A percentile compares a stretch with the other conserved stretches of the same genome.
Conservation (phyloP, 2,329 filamentous ascomycete genomes). For the Drechslerella stenobrocha region DNA sequence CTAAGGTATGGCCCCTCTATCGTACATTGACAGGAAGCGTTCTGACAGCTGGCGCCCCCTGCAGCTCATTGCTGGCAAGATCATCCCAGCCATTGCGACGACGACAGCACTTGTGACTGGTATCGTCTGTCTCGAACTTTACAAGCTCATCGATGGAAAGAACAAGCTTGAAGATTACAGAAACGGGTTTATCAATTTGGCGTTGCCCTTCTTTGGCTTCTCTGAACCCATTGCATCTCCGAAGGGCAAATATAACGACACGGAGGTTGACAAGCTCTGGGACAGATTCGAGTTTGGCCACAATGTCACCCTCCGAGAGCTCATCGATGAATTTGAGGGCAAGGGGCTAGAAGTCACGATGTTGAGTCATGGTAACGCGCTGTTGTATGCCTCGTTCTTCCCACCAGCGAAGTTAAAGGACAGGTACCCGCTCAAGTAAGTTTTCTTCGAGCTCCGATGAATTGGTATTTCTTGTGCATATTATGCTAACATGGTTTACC, state of each 20-base stretch:
- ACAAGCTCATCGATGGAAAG: slow-evolving; percentile 96
- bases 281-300: slow-evolving; percentile 84
- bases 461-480: slow-evolving; percentile 1
- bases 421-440: slow-evolving; percentile 70
- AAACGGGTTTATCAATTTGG: slow-evolving; percentile 97
- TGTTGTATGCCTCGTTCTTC: slow-evolving; percentile 94
- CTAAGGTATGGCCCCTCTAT: slow-evolving; percentile 65
- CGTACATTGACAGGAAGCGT: no score
- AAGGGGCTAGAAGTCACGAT: slow-evolving; percentile 83
- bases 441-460: slow-evolving; percentile 50
- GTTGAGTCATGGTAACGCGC: slow-evolving; percentile 94
- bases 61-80: slow-evolving; percentile 89
- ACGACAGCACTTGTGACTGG: slow-evolving; percentile 95
- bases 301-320: slow-evolving; percentile 80
- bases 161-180: slow-evolving; percentile 98
- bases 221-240: slow-evolving; percentile 93
- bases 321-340: slow-evolving; percentile 78
- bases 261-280: slow-evolving; percentile 94
- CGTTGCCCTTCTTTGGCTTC: slow-evolving; percentile 96
- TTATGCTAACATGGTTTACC: slow-evolving; percentile 53
- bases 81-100: slow-evolving; percentile 96
- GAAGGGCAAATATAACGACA: slow-evolving; percentile 79
- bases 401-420: slow-evolving; percentile 80
- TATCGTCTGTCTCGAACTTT: slow-evolving; percentile 86
- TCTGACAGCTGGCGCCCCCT: slow-evolving; percentile 1